Percentiles rank a stretch among this genome's conserved stretches.
Evolutionary conservation across 345 rosid genomes (phyloP).

Genomic region (Corchorus olitorius): DNA sequence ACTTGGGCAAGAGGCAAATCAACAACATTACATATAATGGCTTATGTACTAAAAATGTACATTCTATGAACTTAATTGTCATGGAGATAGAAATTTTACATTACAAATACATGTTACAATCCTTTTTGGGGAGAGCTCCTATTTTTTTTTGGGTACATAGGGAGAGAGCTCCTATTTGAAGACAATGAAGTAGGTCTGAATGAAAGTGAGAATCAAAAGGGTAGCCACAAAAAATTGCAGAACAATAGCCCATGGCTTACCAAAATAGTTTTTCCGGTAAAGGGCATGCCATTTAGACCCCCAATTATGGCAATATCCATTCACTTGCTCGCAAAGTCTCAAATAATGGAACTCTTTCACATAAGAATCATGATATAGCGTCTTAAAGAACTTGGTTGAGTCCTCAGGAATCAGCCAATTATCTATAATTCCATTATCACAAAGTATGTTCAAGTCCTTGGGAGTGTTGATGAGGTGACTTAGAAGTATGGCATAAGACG

Average conservation of each 20-base stretch:
- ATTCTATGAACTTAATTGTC: neutral
- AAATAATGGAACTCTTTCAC: neutral
- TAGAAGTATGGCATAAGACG: conserved; percentile 22
- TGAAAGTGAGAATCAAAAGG: conserved; percentile 12
- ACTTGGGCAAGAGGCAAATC: too few relatives aligned
- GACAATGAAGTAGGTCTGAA: conserved; percentile 12
- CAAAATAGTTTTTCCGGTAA: conserved; percentile 5
- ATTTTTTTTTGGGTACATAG: neutral
- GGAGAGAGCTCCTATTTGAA: neutral
- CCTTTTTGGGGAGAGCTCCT: neutral
- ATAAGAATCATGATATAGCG: conserved; percentile 22
- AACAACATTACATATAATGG: too few relatives aligned
- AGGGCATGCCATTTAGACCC: conserved; percentile 1
- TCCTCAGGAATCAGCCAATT: conserved; percentile 14
- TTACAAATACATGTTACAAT: neutral
- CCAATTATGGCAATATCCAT: neutral
- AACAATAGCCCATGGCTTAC: conserved; percentile 21
- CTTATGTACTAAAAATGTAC: neutral
- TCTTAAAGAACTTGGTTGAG: conserved; percentile 26
- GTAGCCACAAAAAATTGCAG: neutral
- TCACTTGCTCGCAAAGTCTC: conserved; percentile 5
- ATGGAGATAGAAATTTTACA: neutral
- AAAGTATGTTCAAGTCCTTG: conserved; percentile 9
- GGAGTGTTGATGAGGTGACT: conserved; percentile 25
- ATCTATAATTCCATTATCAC: neutral